Evolutionary conservation across 495 filamentous ascomycete genomes (phyloP), one percentile per base, ranked within the genome.

Genomic region (Cercophora sp.): DNA sequence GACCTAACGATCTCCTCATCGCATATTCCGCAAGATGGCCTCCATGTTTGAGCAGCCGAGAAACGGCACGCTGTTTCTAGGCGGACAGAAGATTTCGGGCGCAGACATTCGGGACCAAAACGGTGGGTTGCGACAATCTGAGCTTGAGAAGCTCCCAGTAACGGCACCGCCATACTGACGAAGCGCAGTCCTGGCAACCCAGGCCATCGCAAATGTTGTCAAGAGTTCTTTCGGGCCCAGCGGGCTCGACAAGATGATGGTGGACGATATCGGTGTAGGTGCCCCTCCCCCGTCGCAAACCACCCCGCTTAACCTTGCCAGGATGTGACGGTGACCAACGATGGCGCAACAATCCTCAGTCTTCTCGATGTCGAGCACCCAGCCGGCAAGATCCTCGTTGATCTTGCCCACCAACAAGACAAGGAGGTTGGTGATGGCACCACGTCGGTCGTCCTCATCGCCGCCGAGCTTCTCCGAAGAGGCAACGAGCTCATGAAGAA

Each of bases 161-260:
- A n/a, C n/a, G n/a, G n/a, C n/a, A n/a, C n/a, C n/a, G n/a, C n/a
- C n/a, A n/a, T n/a, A n/a, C n/a, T n/a, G 34, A 41, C 69, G 72
- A 26, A 70, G 45, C 31, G 48, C 61, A 95, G 93, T 98, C 29
- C 83, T 90, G 52, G 93, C 93, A 46, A 97, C 93, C 36, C 89
- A 95, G 70, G 90, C 91, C 39, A 96, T 99, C 67, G 86, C 93
- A 69, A 97, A 96, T 85, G 89, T 96, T 47, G 90, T 99, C 68
- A 96, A 96, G 75, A 95, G 87, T 73, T 99, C 93, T 11, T 99
- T 97, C 69, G 93, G 93, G 34, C 93, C 93, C 52, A 95, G 89
- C 53, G 93, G 93, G 27, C 76, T 99, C 58, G 93, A 99, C 66
- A 99, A 99, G 81, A 97, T 99, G 94, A 97, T 99, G 94, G 94